phyloP scores from a whole-genome alignment of 306 rosid genomes.

The Cucurbita argyrosperma region DNA sequence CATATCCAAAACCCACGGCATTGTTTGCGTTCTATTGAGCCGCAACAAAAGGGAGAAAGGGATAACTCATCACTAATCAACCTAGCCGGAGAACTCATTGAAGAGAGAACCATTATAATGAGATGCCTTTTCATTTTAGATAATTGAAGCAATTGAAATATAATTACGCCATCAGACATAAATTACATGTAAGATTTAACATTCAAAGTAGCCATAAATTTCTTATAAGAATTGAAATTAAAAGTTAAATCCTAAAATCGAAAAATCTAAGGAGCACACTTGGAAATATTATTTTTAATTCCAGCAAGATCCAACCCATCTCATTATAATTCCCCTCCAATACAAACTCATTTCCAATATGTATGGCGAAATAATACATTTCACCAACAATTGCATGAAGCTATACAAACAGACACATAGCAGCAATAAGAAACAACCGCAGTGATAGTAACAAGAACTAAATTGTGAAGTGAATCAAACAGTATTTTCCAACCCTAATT shows the following conservation, averaged over 20 bases:
- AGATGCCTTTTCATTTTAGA: not conserved
- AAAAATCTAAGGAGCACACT: not conserved
- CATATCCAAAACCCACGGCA: not conserved
- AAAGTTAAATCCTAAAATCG: not conserved
- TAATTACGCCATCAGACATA: not conserved
- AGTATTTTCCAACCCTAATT: slow-evolving; percentile 7
- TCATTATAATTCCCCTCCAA: not conserved
- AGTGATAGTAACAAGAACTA: not conserved
- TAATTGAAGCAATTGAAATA: not conserved
- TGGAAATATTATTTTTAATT: not conserved
- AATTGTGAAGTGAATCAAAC: not conserved
- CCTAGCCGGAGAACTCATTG: not conserved
- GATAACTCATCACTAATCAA: not conserved
- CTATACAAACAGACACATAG: not conserved
- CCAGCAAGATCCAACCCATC: not conserved
- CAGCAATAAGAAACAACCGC: not conserved
- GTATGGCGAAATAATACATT: not conserved
- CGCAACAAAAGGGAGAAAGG: not conserved
- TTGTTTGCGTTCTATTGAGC: not conserved
- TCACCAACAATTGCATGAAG: not conserved
- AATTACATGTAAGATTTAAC: not conserved
- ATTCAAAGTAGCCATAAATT: not conserved
- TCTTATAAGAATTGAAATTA: not conserved
- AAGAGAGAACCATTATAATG: not conserved
- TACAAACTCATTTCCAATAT: not conserved